Base-by-base conservation (phyloP, 345 rosid genomes). In the Limnanthes douglasii region DNA sequence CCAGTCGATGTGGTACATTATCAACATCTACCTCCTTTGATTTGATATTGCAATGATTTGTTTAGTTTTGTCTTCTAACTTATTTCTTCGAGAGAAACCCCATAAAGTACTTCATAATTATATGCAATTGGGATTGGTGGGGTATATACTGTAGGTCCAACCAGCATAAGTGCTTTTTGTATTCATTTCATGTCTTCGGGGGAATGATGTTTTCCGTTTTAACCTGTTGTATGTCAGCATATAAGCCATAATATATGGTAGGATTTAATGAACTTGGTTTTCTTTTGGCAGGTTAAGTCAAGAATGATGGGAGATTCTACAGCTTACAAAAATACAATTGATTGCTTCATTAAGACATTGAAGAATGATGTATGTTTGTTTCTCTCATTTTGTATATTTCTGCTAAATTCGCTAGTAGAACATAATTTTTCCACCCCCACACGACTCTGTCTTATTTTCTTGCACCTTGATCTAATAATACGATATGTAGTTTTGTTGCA, bases 271-370 rank as follows among this genome's bases (percentile, higher is more conserved):
- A 11, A 10, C 32, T 38, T 27, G 4, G 2, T 5, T n/a, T 6
- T 31, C 23, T 34, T 17, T 42, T 41, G 39, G 43, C 94, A 85
- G 99, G 76, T 92, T 21, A 85, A 92, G 68, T 80, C 96, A 1
- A 78, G 96, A 58, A 92, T 92, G 99, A 92, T 92, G 99, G 99
- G 94, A 37, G 94, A 85, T 57, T 53, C 98, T 46, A 3, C 32
- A 12, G 43, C 86, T 29, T 92, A 92, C 78, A 85, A 78, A 62
- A 74, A 59, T 68, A 85, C 96, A 13, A 55, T 92, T 33, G 94
- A 92, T 53, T 92, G 99, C 62, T 92, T 92, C 44, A 50, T 85
- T 44, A 85, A 75, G 65, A 92, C 96, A 22, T 43, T 75, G 56
- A 85, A 81, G 73, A 72, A 56, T 52, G 99, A 92, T 48, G 99